Base-by-base conservation (phyloP, 2,329 filamentous ascomycete species). In the Exophiala oligosperma region DNA sequence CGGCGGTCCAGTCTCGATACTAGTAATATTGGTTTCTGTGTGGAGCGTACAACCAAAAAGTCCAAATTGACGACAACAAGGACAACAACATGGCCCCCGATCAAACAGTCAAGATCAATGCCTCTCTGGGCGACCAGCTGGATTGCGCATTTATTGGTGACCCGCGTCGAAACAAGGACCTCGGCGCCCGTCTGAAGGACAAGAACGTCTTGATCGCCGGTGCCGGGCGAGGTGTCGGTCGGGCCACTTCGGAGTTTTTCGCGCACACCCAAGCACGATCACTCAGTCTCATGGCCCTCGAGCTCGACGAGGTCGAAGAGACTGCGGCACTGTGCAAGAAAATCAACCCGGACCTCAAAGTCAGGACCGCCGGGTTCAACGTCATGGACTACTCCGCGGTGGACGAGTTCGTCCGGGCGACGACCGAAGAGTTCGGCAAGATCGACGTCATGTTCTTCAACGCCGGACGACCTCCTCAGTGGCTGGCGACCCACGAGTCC, bases 211-310 rank as follows among this genome's bases (percentile, higher is more conserved):
- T 87, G 55, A 78, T 86, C 52, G 82, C 77, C 0, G 84, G 83
- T 7, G 82, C 79, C 0, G 81, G 78, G 1, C 78, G 78, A 41
- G 82, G 82, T 2, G 77, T 84, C 35, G 83, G 84, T 4, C 73
- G 73, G 2, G 75, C 77, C 11, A 81, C 78, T 2, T 82, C 82
- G 1, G 64, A 81, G n/a, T 78, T 80, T 7, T 86, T 79, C 63
- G 83, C 82, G n/a, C 72, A 72, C 62, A 82, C 83, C 3, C 79
- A 80, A 3, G 79, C 77, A 26, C 74, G 77, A 0, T 68, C 71
- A 23, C 82, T 87, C 55, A 79, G 78, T 12, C 71, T 86, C 14
- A 77, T 72, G 4, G 83, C 82, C 1, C 79, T 84, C 26, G 64
- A 70, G 11, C 71, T 81, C 3, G 64, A 71, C 3, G 69, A 73